Conservation (phyloP, 2,329 filamentous ascomycete species). For the Chaetomiaceae sp. region DNA sequence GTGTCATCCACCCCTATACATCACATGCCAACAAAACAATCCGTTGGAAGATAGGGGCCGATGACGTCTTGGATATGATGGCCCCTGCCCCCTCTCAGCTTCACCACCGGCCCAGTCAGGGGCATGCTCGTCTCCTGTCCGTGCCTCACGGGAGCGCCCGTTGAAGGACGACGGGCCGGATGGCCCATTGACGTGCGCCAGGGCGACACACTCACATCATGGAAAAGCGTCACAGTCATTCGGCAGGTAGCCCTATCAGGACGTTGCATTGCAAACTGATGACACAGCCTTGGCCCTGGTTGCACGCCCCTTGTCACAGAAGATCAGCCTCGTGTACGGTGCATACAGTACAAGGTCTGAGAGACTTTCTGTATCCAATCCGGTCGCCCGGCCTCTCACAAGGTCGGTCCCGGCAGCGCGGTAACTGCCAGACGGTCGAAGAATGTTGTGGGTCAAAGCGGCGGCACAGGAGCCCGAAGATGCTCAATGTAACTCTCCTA, state of each 20-base stretch:
- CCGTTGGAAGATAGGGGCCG: background rate
- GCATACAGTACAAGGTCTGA: no score
- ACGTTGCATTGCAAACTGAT: background rate
- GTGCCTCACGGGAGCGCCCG: background rate
- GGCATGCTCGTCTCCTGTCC: background rate
- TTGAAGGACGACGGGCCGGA: no score
- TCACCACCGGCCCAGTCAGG: no score
- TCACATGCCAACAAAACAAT: background rate
- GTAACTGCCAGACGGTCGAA: background rate
- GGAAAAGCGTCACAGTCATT: no score
- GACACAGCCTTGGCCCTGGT: background rate
- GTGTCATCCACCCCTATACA: background rate
- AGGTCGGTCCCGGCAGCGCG: conserved; percentile 2
- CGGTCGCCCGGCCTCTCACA: background rate
- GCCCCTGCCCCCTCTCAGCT: background rate
- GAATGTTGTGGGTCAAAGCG: background rate
- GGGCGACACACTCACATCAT: no score
- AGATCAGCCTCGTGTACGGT: conserved; percentile 7
- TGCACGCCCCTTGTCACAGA: background rate
- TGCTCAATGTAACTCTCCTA: no score
- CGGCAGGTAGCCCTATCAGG: background rate
- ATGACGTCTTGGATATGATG: background rate
- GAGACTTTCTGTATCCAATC: no score
- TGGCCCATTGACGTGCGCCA: no score
- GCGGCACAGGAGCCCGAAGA: conserved; percentile 1